These are phyloP conservation scores for Dispira simplex DNA, from an alignment of 192 early-diverging fungal genomes.

Conservation along the genomic window DNA sequence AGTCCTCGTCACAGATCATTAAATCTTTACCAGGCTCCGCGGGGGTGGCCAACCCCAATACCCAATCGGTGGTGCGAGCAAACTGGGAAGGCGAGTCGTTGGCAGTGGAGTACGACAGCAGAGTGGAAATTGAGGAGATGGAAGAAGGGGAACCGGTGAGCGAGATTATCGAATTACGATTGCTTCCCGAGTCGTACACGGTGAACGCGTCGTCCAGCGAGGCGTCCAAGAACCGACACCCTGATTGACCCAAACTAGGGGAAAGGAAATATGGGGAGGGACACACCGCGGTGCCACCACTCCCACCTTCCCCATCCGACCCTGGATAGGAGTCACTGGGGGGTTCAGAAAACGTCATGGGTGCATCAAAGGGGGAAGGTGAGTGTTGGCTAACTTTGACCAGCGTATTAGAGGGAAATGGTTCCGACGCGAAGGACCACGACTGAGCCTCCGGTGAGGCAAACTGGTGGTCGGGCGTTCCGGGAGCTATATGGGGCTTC, in stretches of 20 bases:
- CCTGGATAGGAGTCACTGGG: not conserved
- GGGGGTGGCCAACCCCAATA: not conserved
- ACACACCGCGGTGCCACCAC: too few species aligned
- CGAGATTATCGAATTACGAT: slow-evolving; percentile 6
- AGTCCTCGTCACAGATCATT: slow-evolving; percentile 8
- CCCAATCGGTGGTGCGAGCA: slow-evolving; percentile 10
- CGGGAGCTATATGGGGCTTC: slow-evolving; percentile 21
- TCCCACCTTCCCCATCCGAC: not conserved
- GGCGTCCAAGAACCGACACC: slow-evolving; percentile 3
- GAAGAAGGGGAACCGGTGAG: slow-evolving; percentile 11
- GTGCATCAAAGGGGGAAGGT: not conserved
- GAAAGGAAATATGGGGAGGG: not conserved
- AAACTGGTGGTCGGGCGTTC: slow-evolving; percentile 1
- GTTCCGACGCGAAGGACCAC: not conserved
- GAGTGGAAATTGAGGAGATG: slow-evolving; percentile 3
- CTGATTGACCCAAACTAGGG: slow-evolving; percentile 4
- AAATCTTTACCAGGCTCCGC: not conserved
- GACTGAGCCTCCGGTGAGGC: not conserved
- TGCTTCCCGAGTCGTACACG: slow-evolving; percentile 9
- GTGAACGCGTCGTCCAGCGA: slow-evolving; percentile 13
- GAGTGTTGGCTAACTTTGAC: not conserved
- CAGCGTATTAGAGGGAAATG: not conserved
- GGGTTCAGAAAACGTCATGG: not conserved
- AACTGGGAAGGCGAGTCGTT: slow-evolving; percentile 9
- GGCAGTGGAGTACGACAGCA: slow-evolving; percentile 7